phyloP scores from a whole-genome alignment of 345 rosid genomes.

The Psidium friedrichsthalianum region DNA sequence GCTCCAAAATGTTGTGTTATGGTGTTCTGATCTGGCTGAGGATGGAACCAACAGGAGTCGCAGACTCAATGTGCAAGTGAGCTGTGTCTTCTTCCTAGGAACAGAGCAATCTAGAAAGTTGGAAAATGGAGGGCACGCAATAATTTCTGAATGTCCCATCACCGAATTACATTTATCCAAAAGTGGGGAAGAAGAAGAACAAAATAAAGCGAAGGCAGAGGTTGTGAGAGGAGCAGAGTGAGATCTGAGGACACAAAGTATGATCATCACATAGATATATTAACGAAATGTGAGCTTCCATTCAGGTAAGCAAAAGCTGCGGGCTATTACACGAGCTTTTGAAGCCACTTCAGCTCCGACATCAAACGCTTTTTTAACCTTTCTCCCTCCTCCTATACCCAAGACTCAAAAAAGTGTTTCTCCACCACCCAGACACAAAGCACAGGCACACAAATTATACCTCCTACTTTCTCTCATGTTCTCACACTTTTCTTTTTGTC shows the following conservation, averaged over 20 bases:
- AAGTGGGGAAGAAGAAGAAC: background rate
- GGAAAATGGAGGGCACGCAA: background rate
- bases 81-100: background rate
- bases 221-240: background rate
- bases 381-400: background rate
- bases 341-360: conserved; percentile 32
- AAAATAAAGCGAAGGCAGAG: background rate
- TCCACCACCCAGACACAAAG: background rate
- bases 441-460: background rate
- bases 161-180: background rate
- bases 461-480: background rate
- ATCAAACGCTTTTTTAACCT: background rate
- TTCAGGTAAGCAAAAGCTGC: conserved; percentile 8
- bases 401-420: conserved; percentile 2
- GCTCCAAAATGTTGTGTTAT: background rate
- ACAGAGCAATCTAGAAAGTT: background rate
- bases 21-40: background rate
- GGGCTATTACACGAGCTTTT: conserved; percentile 10
- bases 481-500: background rate
- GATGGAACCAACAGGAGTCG: background rate
- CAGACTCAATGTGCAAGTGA: background rate
- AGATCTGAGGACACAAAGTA: background rate
- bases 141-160: background rate
- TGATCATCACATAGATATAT: background rate
- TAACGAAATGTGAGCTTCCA: background rate